These are phyloP conservation scores for Acanthamoeba sp. DNA, from an alignment of 208 protist genomes.

Conservation along the genomic window DNA sequence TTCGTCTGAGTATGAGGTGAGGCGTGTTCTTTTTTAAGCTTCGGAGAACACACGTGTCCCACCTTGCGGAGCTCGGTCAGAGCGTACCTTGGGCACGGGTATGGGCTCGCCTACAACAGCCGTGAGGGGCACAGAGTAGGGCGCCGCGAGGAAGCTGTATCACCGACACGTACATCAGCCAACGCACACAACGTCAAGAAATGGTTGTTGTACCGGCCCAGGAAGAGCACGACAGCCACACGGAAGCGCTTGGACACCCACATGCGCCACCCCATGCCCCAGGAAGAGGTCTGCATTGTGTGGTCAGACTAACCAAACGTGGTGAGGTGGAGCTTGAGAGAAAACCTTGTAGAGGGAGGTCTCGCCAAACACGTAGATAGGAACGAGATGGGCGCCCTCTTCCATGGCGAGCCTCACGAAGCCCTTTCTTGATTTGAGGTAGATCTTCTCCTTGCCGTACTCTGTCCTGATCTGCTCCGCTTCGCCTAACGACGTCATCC, in stretches of 20 bases:
- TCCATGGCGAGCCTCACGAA: constrained; percentile 43
- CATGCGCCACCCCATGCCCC: constrained; percentile 23
- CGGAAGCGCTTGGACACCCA: constrained; percentile 27
- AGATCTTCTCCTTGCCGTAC: constrained; percentile 30
- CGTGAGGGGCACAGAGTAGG: constrained; percentile 39
- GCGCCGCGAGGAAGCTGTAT: background rate
- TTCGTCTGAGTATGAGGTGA: background rate
- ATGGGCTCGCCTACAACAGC: constrained; percentile 31
- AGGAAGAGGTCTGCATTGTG: background rate
- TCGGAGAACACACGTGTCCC: background rate
- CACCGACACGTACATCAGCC: background rate
- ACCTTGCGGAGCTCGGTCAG: too few relatives aligned
- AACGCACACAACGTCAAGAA: background rate
- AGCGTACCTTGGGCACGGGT: background rate
- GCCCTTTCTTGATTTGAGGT: constrained; percentile 21
- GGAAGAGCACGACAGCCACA: constrained; percentile 5
- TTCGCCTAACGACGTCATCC: background rate
- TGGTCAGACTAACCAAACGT: background rate
- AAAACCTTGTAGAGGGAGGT: constrained; percentile 62
- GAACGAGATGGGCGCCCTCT: constrained; percentile 8
- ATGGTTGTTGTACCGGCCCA: background rate
- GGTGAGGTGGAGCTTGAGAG: background rate
- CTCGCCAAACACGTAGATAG: constrained; percentile 56
- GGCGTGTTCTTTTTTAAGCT: too few relatives aligned
- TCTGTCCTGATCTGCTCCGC: constrained; percentile 58